Base-by-base conservation (phyloP, 257 asterid genomes). In the Nicotiana undulata region DNA sequence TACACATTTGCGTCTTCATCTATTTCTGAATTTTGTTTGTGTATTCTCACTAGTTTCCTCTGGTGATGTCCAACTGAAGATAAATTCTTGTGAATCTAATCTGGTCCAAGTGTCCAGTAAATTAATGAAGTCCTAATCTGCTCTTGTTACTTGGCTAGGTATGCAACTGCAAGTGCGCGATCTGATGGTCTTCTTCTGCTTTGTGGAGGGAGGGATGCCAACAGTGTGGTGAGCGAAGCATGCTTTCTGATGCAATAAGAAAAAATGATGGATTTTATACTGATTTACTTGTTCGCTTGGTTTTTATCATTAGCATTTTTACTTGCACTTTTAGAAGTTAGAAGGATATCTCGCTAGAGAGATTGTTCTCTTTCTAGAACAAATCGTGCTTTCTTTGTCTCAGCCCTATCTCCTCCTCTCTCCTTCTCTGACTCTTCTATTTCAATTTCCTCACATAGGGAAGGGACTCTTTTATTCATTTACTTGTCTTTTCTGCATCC, bases 171-270 rank as follows among this genome's bases (percentile, higher is more conserved):
- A 72, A 96, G 99, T 85, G 99, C 99, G 44, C 97, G 99, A 60
- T 94, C 99, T 60, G 99, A 96, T 88, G 99, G 99, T 80, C 98
- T 96, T 89, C 98, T 96, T 84, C 90, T 96, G 81, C 98, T 96
- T 29, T 96, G 99, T 83, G 99, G 99, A 80, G 99, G 99, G 86
- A 94, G 99, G 93, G 99, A 96, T 84, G 97, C 97, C 13, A 94
- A 89, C 79, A 96, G 98, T 68, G 99, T 96, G 98, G 99, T 96
- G 80, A 86, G 97, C 84, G 22, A 49, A 72, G 60, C 78, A 22
- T 72, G 70, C 60, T 65, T 61, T 75, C 46, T 78, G 1, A 79
- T 79, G 9, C 86, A 74, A 46, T 46, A 12, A 46, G 22, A 49
- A 26, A 15, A 49, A 74, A 6, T n/a, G 79, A 72, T 24, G 26